Percentiles rank a stretch among this genome's conserved stretches.
phyloP scores from a whole-genome alignment of 805 yeast species.

The Metschnikowia matae region DNA sequence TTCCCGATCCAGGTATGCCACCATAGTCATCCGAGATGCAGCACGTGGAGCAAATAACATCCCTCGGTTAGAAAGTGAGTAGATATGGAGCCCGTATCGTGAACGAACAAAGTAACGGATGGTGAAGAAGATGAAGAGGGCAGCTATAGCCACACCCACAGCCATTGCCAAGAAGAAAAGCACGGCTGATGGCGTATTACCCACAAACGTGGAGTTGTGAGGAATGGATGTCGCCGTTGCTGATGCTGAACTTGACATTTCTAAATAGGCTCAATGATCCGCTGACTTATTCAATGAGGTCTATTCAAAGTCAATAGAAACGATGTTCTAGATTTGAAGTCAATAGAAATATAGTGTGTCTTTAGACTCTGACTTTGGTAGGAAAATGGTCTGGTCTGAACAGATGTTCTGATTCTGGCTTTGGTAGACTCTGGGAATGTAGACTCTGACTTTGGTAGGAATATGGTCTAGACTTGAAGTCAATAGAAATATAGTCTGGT shows the following conservation, averaged over 20 bases:
- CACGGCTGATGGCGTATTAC: conserved; percentile 57
- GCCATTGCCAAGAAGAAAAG: conserved; percentile 61
- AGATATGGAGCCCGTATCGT: conserved; percentile 49
- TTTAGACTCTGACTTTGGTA: too few relatives aligned
- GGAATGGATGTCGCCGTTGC: background rate
- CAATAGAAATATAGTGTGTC: too few relatives aligned
- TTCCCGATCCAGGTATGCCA: conserved; percentile 22
- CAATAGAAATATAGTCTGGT: too few relatives aligned
- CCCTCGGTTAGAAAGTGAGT: conserved; percentile 31
- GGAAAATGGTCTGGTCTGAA: too few relatives aligned
- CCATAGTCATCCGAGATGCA: conserved; percentile 7
- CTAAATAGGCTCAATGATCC: too few relatives aligned
- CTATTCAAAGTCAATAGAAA: too few relatives aligned
- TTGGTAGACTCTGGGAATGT: too few relatives aligned
- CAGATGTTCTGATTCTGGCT: too few relatives aligned
- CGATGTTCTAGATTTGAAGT: too few relatives aligned
- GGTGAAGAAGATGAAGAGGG: conserved; percentile 56
- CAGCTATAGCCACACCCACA: conserved; percentile 56
- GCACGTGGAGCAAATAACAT: conserved; percentile 15
- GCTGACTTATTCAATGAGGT: too few relatives aligned
- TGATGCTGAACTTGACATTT: background rate
- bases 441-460: too few relatives aligned
- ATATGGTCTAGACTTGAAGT: too few relatives aligned
- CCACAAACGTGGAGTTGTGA: conserved; percentile 28
- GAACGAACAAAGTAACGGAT: conserved; percentile 56